Evolutionary conservation across 352 stramenopile species (phyloP), one percentile per base, ranked within the genome.

Genomic region (Phytophthora quininea): DNA sequence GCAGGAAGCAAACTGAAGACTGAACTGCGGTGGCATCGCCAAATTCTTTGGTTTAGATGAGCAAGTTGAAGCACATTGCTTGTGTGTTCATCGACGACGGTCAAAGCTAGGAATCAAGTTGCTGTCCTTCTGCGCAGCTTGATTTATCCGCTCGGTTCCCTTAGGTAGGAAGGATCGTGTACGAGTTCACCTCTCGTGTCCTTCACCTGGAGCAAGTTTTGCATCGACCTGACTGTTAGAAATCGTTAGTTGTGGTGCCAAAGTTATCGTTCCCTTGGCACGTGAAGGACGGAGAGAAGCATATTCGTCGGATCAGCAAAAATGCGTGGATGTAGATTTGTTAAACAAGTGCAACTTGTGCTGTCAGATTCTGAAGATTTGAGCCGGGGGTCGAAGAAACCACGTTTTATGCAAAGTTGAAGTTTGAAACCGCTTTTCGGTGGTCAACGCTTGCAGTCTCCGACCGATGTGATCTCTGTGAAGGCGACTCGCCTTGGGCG

Each of bases 1-100:
- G 19, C 40, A 56, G 35, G 19, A 58, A 50, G 66, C 32, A 52
- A 69, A 65, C 69, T 62, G 66, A 38, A 62, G 54, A 69, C 49
- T 73, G 58, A 63, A 24, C 19, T 24, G 19, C 19, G 19, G 19
- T 24, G 19, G 19, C 19, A 24, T 24, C 19, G 19, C 19, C 19
- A 48, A 29, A 51, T 33, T 19, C 49, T 38, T 54, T 8, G 12
- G 15, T 6, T 24, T 14, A 47, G 14, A 12, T 57, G 50, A 31
- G 15, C 50, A 14, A 33, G 3, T 57, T 12, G 35, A n/a, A 3
- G 32, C 15, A 46, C n/a, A 15, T 29, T 8, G 12, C n/a, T 15
- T 27, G 9, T 7, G 11, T 48, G 42, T 27, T 48, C 42, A 48
- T 48, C 6, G 9, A 48, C 12, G 42, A 48, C 6, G 6, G 42